phyloP scores from a whole-genome alignment of 805 yeast genomes.

The Danielia reshetovae region DNA sequence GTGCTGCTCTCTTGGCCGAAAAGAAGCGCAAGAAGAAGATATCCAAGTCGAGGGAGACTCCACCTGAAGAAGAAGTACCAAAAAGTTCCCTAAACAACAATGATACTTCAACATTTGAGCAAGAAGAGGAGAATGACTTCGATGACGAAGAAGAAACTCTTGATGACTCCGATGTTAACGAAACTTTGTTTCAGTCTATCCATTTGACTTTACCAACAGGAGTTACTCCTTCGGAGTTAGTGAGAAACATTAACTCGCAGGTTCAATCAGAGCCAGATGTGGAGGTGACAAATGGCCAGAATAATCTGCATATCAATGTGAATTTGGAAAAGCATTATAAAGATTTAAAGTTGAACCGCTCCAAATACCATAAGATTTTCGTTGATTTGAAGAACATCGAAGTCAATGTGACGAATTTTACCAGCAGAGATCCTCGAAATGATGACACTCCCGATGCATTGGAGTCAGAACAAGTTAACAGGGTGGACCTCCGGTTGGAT shows the following conservation, averaged over 20 bases:
- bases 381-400: constrained; percentile 55
- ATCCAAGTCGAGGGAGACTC: constrained; percentile 11
- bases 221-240: constrained; percentile 42
- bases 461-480: constrained; percentile 45
- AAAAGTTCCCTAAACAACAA: no score
- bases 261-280: constrained; percentile 23
- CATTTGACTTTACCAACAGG: constrained; percentile 58
- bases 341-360: constrained; percentile 60
- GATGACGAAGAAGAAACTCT: constrained; percentile 8
- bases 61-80: constrained; percentile 7
- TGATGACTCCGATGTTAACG: constrained; percentile 31
- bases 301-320: constrained; percentile 18
- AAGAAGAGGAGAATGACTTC: constrained; percentile 7
- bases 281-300: not conserved
- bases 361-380: constrained; percentile 54
- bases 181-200: constrained; percentile 74
- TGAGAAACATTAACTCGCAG: constrained; percentile 50
- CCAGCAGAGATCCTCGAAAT: constrained; percentile 45
- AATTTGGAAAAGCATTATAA: constrained; percentile 32
- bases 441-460: constrained; percentile 28
- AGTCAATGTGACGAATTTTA: constrained; percentile 41
- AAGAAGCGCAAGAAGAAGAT: constrained; percentile 7
- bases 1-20: constrained; percentile 24
- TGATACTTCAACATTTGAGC: not conserved
- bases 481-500: constrained; percentile 45